Base-by-base conservation (phyloP, 192 early-diverging fungal genomes). In the Thoreauomyces humboldtii region DNA sequence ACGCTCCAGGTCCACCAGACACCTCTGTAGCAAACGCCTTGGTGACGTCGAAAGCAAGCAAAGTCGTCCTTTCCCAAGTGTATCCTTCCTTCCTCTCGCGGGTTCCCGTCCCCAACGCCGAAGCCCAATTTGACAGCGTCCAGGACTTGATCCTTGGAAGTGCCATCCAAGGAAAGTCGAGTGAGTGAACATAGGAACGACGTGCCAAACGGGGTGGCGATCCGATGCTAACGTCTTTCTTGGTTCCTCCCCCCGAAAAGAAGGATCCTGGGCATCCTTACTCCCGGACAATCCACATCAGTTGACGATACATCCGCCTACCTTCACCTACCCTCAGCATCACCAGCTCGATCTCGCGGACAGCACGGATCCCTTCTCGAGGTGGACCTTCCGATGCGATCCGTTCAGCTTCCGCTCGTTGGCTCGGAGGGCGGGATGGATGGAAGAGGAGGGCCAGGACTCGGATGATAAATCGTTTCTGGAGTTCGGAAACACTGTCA, bases 371-470 rank as follows among this genome's bases (percentile, higher is more conserved):
- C 61, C 67, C 11, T 72, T 76, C 38, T 64, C 68, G n/a, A 65
- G 72, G 36, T 76, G 67, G 66, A 62, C 46, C 4, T 65, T 63
- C 29, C 32, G 36, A 2, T 70, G 61, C 55, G 50, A 61, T 12
- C 66, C 48, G 28, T 76, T 72, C 59, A 76, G 68, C 47, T 69
- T 76, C 41, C 31, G 69, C 2, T 58, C 68, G 7, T 37, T 75
- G 51, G 73, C 47, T 9, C 34, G 25, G 22, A n/a, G 35, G 12
- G 47, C 43, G 31, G 69, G 69, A 19, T 75, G 73, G 73, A 58
- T 65, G 1, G 37, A 44, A 14, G 22, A 33, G 3, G 12, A 59
- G 4, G 27, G 6, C 11, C 32, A 38, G 32, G 47, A 17, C 21
- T 5, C 1, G 52, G 34, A 7, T 22, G 58, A 61, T 28, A 25